These are phyloP conservation scores for Annulohypoxylon moriforme DNA, from an alignment of 495 filamentous ascomycete genomes.

Conservation along the genomic window DNA sequence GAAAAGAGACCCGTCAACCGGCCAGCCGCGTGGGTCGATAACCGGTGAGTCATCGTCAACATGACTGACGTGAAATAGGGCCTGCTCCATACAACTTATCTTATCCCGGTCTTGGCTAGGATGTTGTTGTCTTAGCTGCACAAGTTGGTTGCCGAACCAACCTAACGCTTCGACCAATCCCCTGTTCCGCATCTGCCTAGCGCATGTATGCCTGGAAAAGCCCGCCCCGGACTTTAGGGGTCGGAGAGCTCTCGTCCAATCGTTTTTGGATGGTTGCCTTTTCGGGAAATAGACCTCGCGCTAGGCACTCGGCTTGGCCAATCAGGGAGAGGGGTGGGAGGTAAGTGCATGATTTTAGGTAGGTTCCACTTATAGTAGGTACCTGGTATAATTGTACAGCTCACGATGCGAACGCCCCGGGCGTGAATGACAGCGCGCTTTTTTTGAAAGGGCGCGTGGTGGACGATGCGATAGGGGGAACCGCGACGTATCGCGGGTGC, in stretches of 20 bases:
- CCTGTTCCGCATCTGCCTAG: constrained; percentile 4
- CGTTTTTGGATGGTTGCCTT: constrained; percentile 25
- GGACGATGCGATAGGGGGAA: not conserved
- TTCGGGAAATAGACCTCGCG: constrained; percentile 32
- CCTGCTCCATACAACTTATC: not conserved
- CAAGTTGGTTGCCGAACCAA: not conserved
- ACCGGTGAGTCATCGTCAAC: constrained; percentile 46
- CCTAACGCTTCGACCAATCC: too few species aligned
- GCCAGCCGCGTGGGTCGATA: constrained; percentile 29
- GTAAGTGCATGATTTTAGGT: not conserved
- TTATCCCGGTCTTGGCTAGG: not conserved
- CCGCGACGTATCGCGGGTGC: not conserved
- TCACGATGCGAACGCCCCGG: constrained; percentile 3
- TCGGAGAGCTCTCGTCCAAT: not conserved
- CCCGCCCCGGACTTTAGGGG: too few species aligned
- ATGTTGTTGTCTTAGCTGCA: not conserved
- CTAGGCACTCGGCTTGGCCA: not conserved
- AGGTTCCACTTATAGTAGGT: not conserved
- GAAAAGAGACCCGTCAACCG: not conserved
- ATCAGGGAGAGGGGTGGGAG: not conserved
- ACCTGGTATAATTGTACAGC: not conserved
- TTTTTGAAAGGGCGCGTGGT: constrained; percentile 17
- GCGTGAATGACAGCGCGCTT: constrained; percentile 35
- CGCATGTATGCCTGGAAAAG: too few species aligned
- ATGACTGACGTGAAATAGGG: not conserved